Evolutionary conservation across 495 filamentous ascomycete species (phyloP).

Genomic region (Xylaria nigripes): DNA sequence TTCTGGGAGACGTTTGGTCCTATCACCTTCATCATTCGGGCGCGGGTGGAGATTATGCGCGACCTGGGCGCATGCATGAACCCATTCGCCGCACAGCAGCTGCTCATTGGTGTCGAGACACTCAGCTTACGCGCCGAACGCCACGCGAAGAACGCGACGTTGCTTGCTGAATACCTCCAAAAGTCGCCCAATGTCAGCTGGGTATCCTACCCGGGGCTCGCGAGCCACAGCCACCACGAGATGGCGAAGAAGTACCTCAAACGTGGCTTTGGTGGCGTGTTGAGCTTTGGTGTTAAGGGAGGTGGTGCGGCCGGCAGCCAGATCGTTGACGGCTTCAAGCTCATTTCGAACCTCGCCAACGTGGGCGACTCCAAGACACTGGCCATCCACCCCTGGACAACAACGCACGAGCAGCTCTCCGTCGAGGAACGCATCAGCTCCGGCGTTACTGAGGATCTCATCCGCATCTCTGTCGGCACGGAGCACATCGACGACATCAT

Average conservation of each 20-base stretch:
- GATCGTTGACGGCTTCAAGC: slow-evolving; percentile 89
- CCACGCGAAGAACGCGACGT: slow-evolving; percentile 77
- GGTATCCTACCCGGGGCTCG: slow-evolving; percentile 90
- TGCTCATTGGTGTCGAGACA: slow-evolving; percentile 86
- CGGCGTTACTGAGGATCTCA: slow-evolving; percentile 85
- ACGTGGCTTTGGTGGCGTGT: slow-evolving; percentile 82
- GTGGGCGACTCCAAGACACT: slow-evolving; percentile 80
- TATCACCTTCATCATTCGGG: slow-evolving; percentile 73
- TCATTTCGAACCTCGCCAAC: slow-evolving; percentile 86
- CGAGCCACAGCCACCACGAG: slow-evolving; percentile 71
- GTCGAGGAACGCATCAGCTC: slow-evolving; percentile 74
- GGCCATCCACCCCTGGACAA: slow-evolving; percentile 93
- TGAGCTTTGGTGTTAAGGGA: slow-evolving; percentile 91
- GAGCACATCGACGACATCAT: slow-evolving; percentile 99
- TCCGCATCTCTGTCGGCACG: slow-evolving; percentile 92
- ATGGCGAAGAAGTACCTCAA: slow-evolving; percentile 83
- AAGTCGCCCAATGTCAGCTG: slow-evolving; percentile 76
- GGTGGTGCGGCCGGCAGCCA: slow-evolving; percentile 71
- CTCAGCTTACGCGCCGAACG: slow-evolving; percentile 77
- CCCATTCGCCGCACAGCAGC: slow-evolving; percentile 92
- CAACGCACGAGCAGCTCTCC: slow-evolving; percentile 88
- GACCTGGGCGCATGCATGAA: slow-evolving; percentile 81
- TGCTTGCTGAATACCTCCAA: slow-evolving; percentile 78
- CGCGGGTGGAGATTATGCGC: slow-evolving; percentile 71
- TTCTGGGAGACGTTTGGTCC: slow-evolving; percentile 95